Base-by-base conservation (phyloP, 148 eudicot genomes). In the Rhododendron mucronatum region DNA sequence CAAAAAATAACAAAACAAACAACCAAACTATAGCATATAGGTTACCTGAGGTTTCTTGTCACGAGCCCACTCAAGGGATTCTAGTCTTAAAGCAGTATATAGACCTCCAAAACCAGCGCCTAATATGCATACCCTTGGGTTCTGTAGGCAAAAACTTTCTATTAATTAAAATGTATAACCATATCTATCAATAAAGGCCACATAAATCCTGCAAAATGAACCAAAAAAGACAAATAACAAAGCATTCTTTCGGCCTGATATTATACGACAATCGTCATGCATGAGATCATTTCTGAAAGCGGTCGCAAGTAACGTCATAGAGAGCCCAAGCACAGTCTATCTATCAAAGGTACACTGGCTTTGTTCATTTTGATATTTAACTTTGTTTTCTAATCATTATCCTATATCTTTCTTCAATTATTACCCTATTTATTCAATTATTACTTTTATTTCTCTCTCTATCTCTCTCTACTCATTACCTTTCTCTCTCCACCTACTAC, bases 91-190 rank as follows among this genome's bases (percentile, higher is more conserved):
- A 82, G 99, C 98, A 84, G 99, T 97, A 89, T 97, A 95, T 28
- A 97, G 88, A 82, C 99, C 99, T 85, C 99, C 99, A 89, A 97
- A 95, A 61, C 99, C 99, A 89, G 98, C 99, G 80, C 99, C 99
- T 33, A 97, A 87, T 87, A 97, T 97, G 95, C 99, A 97, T 47
- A 97, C 93, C 88, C 98, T 94, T 45, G 99, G 98, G 86, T 87
- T 94, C 99, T 97, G 94, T 71, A 88, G 75, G 57, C 44, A 86
- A 80, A 65, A 85, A 10, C 14, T 41, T 30, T 55, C 9, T 18
- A 26, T 78, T 48, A 57, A 45, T 87, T 26, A 63, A n/a, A 30
- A 44, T 26, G 2, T 74, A 35, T 35, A 12, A 35, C n/a, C 6
- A 41, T 28, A 50, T 9, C 12, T 15, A 47, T 30, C 65, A 30